Evolutionary conservation across 1,284 basidiomycete species (phyloP).

Genomic region (Anthracocystis panici-leucophaei): DNA sequence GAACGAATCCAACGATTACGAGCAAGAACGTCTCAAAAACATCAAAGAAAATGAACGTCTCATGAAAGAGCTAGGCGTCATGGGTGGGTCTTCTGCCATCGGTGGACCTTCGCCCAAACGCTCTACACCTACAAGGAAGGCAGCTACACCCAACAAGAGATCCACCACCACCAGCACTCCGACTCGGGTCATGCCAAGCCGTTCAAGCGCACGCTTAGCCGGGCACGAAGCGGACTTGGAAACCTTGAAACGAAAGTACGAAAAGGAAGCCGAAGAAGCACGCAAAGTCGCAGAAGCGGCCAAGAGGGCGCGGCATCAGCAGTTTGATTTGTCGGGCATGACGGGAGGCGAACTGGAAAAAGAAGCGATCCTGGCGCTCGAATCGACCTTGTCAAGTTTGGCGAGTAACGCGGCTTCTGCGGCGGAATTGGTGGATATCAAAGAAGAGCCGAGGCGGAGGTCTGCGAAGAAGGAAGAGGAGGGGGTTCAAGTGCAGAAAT

Average conservation of each 20-base stretch:
- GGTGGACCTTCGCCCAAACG: slow-evolving; percentile 42
- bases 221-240: slow-evolving; percentile 61
- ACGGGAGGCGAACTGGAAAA: slow-evolving; percentile 44
- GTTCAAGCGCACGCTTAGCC: slow-evolving; percentile 50
- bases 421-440: slow-evolving; percentile 41
- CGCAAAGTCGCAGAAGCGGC: slow-evolving; percentile 48
- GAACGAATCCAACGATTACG: slow-evolving; percentile 54
- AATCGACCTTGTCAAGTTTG: slow-evolving; percentile 27
- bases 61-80: slow-evolving; percentile 62
- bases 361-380: slow-evolving; percentile 37
- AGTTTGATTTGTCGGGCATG: slow-evolving; percentile 49
- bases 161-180: slow-evolving; percentile 11
- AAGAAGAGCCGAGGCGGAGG: slow-evolving; percentile 32
- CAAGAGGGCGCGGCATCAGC: slow-evolving; percentile 54
- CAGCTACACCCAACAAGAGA: slow-evolving; percentile 38
- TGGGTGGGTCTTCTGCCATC: slow-evolving; percentile 49
- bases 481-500: neutral
- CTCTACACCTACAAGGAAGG: slow-evolving; percentile 29
- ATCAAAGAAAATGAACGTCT: slow-evolving; percentile 65
- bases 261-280: slow-evolving; percentile 52
- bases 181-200: slow-evolving; percentile 42
- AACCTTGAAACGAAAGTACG: slow-evolving; percentile 53
- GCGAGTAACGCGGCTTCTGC: slow-evolving; percentile 21
- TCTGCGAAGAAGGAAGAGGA: slow-evolving; percentile 10
- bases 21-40: slow-evolving; percentile 63